Conservation (phyloP, 163 green algal genomes). For the Scenedesmus sp. region DNA sequence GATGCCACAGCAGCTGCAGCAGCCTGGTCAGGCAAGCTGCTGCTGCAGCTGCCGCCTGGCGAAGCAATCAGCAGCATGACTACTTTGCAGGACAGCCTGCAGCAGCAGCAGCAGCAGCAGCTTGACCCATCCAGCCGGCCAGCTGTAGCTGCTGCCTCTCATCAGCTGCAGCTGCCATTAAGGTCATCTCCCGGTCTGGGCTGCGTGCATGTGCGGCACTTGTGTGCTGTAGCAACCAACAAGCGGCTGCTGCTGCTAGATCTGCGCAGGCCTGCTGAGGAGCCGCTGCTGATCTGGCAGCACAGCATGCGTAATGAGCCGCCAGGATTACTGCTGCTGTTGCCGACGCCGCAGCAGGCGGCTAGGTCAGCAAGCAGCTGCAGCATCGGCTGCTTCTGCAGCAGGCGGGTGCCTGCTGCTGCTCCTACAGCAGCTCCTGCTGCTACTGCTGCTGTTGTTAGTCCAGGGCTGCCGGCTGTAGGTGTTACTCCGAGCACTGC, state of each 20-base stretch:
- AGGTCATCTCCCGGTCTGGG: background rate
- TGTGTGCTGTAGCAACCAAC: constrained; percentile 31
- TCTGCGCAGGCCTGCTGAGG: constrained; percentile 14
- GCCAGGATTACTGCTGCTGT: constrained; percentile 33
- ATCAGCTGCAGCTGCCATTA: background rate
- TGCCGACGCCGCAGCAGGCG: constrained; percentile 37
- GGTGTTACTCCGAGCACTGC: background rate
- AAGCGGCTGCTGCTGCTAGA: constrained; percentile 44
- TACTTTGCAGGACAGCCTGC: background rate
- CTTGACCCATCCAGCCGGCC: background rate
- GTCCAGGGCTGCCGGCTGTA: background rate
- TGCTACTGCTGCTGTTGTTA: background rate
- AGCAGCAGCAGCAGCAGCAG: constrained; percentile 19
- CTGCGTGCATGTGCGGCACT: constrained; percentile 10
- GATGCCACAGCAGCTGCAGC: background rate
- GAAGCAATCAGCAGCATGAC: constrained; percentile 34
- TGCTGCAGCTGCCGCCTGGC: constrained; percentile 42
- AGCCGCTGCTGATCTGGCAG: constrained; percentile 40
- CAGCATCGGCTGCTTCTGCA: constrained; percentile 8
- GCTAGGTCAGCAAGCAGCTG: background rate
- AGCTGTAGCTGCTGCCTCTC: background rate
- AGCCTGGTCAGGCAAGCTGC: background rate
- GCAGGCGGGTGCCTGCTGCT: background rate
- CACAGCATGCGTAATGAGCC: constrained; percentile 1
- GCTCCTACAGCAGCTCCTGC: background rate